phyloP scores from a whole-genome alignment of 306 rosid species.

The Abrus pulchellus region DNA sequence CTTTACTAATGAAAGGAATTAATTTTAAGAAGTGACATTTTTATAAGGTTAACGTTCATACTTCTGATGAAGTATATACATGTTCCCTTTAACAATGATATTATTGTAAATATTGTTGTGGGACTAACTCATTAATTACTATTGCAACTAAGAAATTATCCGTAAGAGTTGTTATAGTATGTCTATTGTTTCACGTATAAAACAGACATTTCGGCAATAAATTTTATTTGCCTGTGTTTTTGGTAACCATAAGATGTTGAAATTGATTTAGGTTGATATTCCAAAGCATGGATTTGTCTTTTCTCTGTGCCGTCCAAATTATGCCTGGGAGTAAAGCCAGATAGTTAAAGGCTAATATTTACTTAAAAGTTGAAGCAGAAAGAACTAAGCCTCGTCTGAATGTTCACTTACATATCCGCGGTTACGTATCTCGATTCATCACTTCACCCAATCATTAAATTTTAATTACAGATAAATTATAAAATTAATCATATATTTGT shows the following conservation, averaged over 20 bases:
- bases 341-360: constrained; percentile 22
- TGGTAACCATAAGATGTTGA: not conserved
- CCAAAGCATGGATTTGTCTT: constrained; percentile 51
- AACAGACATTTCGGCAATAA: not conserved
- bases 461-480: too few species aligned
- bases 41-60: too few species aligned
- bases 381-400: not conserved
- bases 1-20: too few species aligned
- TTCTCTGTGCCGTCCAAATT: constrained; percentile 47
- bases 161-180: not conserved
- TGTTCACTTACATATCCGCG: too few species aligned
- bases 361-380: not conserved
- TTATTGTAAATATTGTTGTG: not conserved
- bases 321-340: constrained; percentile 1
- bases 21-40: not conserved
- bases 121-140: not conserved
- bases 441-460: too few species aligned
- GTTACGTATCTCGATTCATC: too few species aligned
- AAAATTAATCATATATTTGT: too few species aligned
- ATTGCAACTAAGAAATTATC: not conserved
- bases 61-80: too few species aligned
- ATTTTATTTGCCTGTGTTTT: not conserved
- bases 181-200: not conserved
- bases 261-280: constrained; percentile 44
- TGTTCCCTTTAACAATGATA: too few species aligned